These are phyloP conservation scores for Cymodocea nodosa DNA, from an alignment of 116 monocot species.

Conservation along the genomic window DNA sequence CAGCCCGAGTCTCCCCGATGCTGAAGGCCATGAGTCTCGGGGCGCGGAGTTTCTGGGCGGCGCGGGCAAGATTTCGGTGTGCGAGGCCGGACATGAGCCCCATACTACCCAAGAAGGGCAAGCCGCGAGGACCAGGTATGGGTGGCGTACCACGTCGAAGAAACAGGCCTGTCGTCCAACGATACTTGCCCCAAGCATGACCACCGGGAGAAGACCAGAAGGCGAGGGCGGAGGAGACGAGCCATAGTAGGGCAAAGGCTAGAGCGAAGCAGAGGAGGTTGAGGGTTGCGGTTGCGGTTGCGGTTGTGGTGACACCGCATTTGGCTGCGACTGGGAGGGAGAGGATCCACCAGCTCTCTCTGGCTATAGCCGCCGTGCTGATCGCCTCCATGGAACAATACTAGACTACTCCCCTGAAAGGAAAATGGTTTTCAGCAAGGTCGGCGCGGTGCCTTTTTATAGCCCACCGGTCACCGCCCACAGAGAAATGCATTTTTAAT, in stretches of 20 bases:
- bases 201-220: constrained; percentile 45
- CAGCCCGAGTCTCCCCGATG: constrained; percentile 41
- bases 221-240: background rate
- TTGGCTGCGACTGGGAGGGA: constrained; percentile 6
- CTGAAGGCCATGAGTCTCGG: constrained; percentile 51
- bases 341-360: constrained; percentile 14
- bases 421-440: too few relatives aligned
- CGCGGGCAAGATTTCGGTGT: constrained; percentile 29
- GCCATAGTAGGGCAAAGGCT: background rate
- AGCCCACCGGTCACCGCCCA: too few relatives aligned
- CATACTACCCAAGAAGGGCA: constrained; percentile 25
- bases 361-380: background rate
- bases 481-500: too few relatives aligned
- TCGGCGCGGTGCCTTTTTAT: background rate
- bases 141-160: background rate
- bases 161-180: background rate
- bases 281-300: background rate
- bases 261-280: background rate
- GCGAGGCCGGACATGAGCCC: constrained; percentile 17
- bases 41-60: constrained; percentile 13
- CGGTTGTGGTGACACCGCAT: background rate
- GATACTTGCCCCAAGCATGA: constrained; percentile 17
- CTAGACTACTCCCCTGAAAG: too few relatives aligned
- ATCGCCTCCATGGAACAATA: background rate
- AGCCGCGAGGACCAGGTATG: constrained; percentile 39